Base-by-base conservation (phyloP, 2,329 filamentous ascomycete genomes). In the Aspergillus sp. region DNA sequence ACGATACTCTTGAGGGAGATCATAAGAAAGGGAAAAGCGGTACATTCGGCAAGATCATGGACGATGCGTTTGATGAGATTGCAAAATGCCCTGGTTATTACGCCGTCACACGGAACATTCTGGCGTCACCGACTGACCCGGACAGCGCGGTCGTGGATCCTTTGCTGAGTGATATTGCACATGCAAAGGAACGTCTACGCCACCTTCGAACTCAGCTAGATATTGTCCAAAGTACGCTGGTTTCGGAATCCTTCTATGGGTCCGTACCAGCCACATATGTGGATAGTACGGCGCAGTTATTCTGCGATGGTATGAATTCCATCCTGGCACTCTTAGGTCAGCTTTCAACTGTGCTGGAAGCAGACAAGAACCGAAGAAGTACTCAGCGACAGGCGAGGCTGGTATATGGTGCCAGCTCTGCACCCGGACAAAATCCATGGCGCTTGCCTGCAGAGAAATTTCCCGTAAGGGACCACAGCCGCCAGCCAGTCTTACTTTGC, bases 11-110 rank as follows among this genome's bases (percentile, higher is more conserved):
- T 17, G 7, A 8, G 11, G 17, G 30, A 45, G 38, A 50, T 33
- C 32, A 42, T 13, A 14, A 49, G 10, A 36, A 24, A 26, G 24
- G 44, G 8, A 42, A 20, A 42, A 17, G 41, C 6, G 49, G 24
- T n/a, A 22, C 17, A 2, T 14, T 53, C 17, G 51, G 45, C 16
- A 24, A 42, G 16, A 49, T 20, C 4, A 43, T 49, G 35, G 54
- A 56, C n/a, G 16, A 47, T 11, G 45, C 41, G 7, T 56, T 56
- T 17, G 51, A 51, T 20, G 54, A 56, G 44, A 22, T 52, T 7
- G 54, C 51, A 16, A 56, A 51, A 47, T 56, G 51, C 38, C 54
- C 54, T 10, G 54, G 51, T 3, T 56, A 56, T 32, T 20, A 41
- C 3, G 48, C 48, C 16, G 30, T 10, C n/a, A 22, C 48, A 9